Base-by-base conservation (phyloP, 371 early-diverging fungal genomes). In the Mortierella sp. region DNA sequence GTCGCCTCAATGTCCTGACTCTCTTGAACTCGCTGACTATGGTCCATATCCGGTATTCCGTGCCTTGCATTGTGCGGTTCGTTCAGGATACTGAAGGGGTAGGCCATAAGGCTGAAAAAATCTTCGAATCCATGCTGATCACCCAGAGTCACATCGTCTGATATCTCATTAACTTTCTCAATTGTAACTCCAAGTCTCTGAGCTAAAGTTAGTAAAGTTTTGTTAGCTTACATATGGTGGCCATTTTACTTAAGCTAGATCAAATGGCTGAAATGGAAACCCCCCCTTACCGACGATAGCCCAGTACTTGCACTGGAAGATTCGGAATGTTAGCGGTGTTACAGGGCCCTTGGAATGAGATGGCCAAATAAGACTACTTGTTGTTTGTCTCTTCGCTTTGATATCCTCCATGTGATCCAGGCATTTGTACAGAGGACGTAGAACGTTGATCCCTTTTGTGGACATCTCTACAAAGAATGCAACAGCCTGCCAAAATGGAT, bases 261-360 rank as follows among this genome's bases (percentile, higher is more conserved):
- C 62, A 62, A 12, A 62, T 51, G 40, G 1, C 14, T n/a, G 20
- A 26, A n/a, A 55, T 9, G 24, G 0, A 22, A 32, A 32, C 32
- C 3, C 35, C 3, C 5, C 58, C 73, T 43, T 70, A 78, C 79
- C 73, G 35, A 78, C 64, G 18, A 78, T 73, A 26, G 67, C 66
- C 73, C 73, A 78, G 43, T 70, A 73, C n/a, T 78, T 78, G 64
- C 62, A 66, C 59, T 78, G 70, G 52, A 73, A 73, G 8, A 73
- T 71, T 2, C 70, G 74, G 43, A 78, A 78, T 12, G 64, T n/a
- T 22, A 61, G n/a, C 1, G 72, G 65, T 5, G 66, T 5, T 9
- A 62, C 26, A 6, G 72, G 72, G 16, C 39, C 40, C 18, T 77
- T 40, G 20, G 79, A 66, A 16, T 62, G 58, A 0, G 54, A 20